Conservation (phyloP, 1,139 yeast species). For the Saccharomyces hybrid region DNA sequence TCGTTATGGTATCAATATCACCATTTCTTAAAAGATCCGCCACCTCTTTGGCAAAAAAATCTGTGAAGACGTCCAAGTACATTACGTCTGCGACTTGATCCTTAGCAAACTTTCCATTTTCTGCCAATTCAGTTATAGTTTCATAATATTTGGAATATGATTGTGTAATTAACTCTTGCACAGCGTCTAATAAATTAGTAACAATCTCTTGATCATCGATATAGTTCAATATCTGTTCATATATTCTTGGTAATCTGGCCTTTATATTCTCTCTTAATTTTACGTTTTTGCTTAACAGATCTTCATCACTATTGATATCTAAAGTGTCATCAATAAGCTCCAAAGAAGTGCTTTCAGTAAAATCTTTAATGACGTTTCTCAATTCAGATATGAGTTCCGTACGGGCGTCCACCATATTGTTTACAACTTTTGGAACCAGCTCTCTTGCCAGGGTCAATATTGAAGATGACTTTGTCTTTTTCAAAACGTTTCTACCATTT, state of each 20-base stretch:
- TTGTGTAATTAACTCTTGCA: conserved; percentile 47
- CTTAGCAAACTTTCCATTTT: conserved; percentile 24
- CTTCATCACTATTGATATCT: conserved; percentile 7
- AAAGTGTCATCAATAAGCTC: conserved; percentile 30
- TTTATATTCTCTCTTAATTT: conserved; percentile 44
- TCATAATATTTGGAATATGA: conserved; percentile 41
- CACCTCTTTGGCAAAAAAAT: conserved; percentile 7
- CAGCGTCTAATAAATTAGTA: conserved; percentile 47
- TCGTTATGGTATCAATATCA: neutral
- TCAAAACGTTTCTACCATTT: conserved; percentile 7
- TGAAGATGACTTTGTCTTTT: conserved; percentile 24
- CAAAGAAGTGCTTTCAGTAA: conserved; percentile 40
- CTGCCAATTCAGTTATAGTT: conserved; percentile 20
- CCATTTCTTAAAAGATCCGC: neutral
- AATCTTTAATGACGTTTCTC: conserved; percentile 59
- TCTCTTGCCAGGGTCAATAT: conserved; percentile 51
- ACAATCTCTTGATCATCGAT: conserved; percentile 41
- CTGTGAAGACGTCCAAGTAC: conserved; percentile 22
- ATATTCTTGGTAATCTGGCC: conserved; percentile 47
- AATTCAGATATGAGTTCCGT: conserved; percentile 67
- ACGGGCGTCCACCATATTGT: conserved; percentile 80
- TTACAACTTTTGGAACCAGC: conserved; percentile 74
- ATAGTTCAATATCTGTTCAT: conserved; percentile 41
- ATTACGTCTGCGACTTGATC: conserved; percentile 19
- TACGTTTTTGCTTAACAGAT: conserved; percentile 13